These are phyloP conservation scores for Casuarina equisetifolia DNA, from an alignment of 306 rosid species.

Conservation along the genomic window DNA sequence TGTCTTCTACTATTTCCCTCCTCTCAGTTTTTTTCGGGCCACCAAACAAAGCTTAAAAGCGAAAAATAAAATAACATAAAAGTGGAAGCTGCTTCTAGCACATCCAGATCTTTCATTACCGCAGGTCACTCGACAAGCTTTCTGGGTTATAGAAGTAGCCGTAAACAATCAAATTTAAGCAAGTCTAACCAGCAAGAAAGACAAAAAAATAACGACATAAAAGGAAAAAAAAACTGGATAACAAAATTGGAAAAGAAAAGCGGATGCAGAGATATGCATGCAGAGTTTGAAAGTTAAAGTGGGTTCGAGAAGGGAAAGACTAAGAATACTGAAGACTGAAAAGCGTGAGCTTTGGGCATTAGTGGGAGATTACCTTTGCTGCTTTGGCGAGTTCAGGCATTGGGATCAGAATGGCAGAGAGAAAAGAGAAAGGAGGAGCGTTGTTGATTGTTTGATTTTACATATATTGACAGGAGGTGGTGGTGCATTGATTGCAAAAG, in stretches of 20 bases:
- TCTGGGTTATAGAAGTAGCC: background rate
- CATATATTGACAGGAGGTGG: slow-evolving; percentile 21
- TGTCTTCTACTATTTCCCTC: background rate
- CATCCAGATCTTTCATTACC: slow-evolving; percentile 6
- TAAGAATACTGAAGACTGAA: background rate
- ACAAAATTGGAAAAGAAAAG: background rate
- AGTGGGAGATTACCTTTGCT: slow-evolving; percentile 28
- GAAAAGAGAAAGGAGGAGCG: background rate
- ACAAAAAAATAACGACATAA: background rate
- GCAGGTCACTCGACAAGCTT: background rate
- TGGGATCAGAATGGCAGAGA: slow-evolving; percentile 15
- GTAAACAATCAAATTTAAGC: background rate
- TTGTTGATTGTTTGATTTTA: background rate
- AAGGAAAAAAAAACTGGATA: background rate
- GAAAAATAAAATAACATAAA: background rate
- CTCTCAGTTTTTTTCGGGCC: background rate
- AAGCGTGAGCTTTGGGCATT: background rate
- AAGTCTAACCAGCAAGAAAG: background rate
- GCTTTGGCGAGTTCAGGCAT: slow-evolving; percentile 14
- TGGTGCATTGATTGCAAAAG: slow-evolving; percentile 66
- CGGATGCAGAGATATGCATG: background rate
- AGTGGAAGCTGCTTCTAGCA: background rate
- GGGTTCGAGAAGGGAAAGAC: background rate
- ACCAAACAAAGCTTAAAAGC: background rate
- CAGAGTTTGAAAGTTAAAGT: background rate